These are phyloP conservation scores for Talaromyces sp. DNA, from an alignment of 2,329 filamentous ascomycete species.

Conservation along the genomic window DNA sequence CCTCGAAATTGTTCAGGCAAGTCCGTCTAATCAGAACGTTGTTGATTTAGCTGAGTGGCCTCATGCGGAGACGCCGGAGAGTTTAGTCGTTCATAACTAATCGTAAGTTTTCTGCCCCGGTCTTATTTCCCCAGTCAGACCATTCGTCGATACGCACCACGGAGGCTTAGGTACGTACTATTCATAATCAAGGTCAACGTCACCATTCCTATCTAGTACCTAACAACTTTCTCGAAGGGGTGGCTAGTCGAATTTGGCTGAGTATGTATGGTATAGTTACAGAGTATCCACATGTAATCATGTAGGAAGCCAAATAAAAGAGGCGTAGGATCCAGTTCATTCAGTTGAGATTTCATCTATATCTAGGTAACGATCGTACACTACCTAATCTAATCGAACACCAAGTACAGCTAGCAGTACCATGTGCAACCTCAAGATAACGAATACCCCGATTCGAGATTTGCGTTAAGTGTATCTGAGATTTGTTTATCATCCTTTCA, in stretches of 20 bases:
- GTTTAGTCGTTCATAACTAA: neutral
- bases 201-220: neutral
- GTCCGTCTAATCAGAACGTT: neutral
- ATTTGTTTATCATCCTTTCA: neutral
- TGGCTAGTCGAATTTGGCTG: neutral
- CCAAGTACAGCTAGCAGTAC: neutral
- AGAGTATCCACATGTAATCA: neutral
- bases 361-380: neutral
- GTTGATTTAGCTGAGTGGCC: neutral
- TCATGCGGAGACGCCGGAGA: neutral
- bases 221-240: neutral
- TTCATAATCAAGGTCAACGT: slow-evolving; percentile 4
- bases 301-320: slow-evolving; percentile 3
- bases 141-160: neutral
- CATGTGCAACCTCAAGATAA: neutral
- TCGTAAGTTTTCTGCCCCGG: neutral
- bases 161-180: neutral
- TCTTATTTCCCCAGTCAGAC: neutral
- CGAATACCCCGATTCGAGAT: neutral
- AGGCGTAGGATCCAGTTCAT: neutral
- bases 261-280: slow-evolving; percentile 1
- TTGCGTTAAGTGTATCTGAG: neutral
- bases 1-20: neutral
- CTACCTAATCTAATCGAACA: neutral
- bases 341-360: neutral